Percentiles rank a stretch among this genome's conserved stretches.
Evolutionary conservation across 2,329 filamentous ascomycete species (phyloP).

Genomic region (Magnaporthiopsis incrustans): DNA sequence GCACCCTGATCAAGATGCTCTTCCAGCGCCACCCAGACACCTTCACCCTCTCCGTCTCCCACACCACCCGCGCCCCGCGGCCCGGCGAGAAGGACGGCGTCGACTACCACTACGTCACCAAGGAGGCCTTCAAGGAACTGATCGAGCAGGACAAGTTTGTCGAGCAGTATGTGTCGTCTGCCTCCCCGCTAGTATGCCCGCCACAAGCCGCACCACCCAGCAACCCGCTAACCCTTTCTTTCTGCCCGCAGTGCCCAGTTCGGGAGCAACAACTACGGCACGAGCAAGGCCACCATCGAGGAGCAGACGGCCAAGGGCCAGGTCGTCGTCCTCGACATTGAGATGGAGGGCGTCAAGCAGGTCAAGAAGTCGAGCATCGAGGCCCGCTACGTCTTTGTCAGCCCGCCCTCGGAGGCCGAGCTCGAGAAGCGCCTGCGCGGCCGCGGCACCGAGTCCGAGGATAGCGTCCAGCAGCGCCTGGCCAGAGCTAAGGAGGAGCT

Average conservation of each 20-base stretch:
- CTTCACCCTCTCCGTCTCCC: conserved; percentile 51
- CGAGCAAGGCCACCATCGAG: conserved; percentile 69
- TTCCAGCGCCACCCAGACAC: conserved; percentile 46
- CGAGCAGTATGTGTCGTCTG: conserved; percentile 37
- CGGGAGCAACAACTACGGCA: conserved; percentile 80
- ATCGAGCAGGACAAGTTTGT: conserved; percentile 68
- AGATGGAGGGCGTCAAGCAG: conserved; percentile 98
- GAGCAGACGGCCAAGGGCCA: conserved; percentile 62
- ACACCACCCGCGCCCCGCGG: conserved; percentile 76
- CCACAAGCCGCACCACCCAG: neutral
- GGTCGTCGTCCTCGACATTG: conserved; percentile 84
- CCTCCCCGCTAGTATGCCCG: neutral
- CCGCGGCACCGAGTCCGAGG: conserved; percentile 71
- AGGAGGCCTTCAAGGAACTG: conserved; percentile 59
- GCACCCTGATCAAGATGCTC: conserved; percentile 67
- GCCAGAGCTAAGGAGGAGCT: conserved; percentile 67
- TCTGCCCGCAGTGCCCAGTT: conserved; percentile 53
- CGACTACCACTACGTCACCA: conserved; percentile 73
- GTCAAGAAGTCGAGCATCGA: conserved; percentile 68
- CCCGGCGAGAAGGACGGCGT: conserved; percentile 66
- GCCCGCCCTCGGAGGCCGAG: conserved; percentile 66
- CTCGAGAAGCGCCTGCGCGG: conserved; percentile 69
- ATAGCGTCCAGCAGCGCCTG: conserved; percentile 60
- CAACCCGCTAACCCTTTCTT: neutral
- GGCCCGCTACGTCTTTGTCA: conserved; percentile 77